phyloP scores from a whole-genome alignment of 2,329 filamentous ascomycete species.

The Blumeria graminis region DNA sequence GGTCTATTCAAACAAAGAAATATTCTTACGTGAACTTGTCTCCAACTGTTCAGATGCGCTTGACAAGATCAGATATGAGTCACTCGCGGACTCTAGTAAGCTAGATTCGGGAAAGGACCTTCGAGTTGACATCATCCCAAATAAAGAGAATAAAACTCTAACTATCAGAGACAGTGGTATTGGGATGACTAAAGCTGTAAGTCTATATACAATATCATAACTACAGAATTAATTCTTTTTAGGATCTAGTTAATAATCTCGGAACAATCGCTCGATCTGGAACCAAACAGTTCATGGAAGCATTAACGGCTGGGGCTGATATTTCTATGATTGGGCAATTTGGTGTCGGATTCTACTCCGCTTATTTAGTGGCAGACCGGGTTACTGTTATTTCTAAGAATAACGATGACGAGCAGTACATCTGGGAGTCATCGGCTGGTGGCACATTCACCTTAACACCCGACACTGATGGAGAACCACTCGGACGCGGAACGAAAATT shows the following conservation, averaged over 20 bases:
- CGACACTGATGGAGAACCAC: constrained; percentile 72
- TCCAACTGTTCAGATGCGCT: constrained; percentile 98
- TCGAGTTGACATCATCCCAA: constrained; percentile 93
- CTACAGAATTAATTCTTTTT: constrained; percentile 16
- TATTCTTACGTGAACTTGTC: constrained; percentile 94
- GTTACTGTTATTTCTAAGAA: constrained; percentile 93
- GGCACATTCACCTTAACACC: constrained; percentile 85
- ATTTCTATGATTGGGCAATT: constrained; percentile 99
- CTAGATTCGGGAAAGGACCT: constrained; percentile 95
- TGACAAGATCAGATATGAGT: constrained; percentile 99
- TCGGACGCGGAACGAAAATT: constrained; percentile 93
- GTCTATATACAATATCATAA: constrained; percentile 18
- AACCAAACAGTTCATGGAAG: constrained; percentile 99
- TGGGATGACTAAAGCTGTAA: constrained; percentile 99
- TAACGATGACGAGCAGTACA: constrained; percentile 99
- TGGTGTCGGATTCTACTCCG: constrained; percentile 99
- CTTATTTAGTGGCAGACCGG: constrained; percentile 94
- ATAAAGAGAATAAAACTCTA: constrained; percentile 93
- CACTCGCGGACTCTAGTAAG: constrained; percentile 89
- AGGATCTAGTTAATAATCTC: constrained; percentile 99
- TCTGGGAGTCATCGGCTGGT: constrained; percentile 95
- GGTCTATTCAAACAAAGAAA: constrained; percentile 99
- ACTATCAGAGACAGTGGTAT: constrained; percentile 97
- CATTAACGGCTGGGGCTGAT: constrained; percentile 89
- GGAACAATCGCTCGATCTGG: constrained; percentile 98